Evolutionary conservation across 305 asterid species (phyloP).

Genomic region (Fraxinus paxiana): DNA sequence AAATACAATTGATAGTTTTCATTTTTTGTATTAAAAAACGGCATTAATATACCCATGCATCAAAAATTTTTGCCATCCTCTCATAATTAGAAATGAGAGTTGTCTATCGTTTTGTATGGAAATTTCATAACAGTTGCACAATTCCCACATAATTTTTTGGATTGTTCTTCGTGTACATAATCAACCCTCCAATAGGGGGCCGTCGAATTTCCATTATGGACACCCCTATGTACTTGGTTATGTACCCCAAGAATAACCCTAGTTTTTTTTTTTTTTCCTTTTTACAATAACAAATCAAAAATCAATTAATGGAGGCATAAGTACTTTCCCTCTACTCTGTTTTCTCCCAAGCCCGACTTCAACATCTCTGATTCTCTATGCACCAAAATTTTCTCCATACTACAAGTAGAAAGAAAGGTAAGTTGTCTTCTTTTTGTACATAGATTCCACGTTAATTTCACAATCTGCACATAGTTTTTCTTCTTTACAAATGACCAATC

Average conservation of each 20-base stretch:
- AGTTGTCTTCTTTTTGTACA: background rate
- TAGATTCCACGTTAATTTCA: background rate
- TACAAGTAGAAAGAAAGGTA: background rate
- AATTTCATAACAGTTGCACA: background rate
- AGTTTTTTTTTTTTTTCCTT: background rate
- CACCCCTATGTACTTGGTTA: no score
- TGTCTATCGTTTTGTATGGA: background rate
- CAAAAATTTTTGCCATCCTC: background rate
- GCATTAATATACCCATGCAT: background rate
- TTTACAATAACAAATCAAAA: background rate
- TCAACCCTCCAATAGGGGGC: no score
- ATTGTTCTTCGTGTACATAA: no score
- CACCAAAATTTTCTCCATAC: background rate
- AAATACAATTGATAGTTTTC: background rate
- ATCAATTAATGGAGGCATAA: background rate
- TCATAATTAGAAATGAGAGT: background rate
- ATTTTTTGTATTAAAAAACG: background rate
- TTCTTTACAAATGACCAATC: background rate
- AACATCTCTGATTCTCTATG: background rate
- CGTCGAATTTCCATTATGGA: no score
- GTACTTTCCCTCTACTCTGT: background rate
- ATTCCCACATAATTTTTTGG: background rate
- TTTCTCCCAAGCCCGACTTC: background rate
- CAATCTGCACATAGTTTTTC: background rate
- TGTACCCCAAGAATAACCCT: no score